Evolutionary conservation across 2,329 filamentous ascomycete species (phyloP).

Genomic region (Teratosphaeria viscida): DNA sequence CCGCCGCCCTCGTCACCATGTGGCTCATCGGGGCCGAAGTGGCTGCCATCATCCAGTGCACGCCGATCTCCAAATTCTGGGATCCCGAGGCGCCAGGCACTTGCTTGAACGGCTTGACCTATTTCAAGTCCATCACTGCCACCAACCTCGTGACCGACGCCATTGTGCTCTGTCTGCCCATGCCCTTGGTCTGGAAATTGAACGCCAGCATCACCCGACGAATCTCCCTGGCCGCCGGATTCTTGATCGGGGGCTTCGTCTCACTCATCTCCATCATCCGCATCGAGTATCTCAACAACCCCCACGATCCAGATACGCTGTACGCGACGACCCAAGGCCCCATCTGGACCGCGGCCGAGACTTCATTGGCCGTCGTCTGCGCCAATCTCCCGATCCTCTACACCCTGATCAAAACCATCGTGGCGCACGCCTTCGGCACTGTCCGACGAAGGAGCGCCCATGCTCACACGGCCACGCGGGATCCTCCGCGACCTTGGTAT

Average conservation of each 20-base stretch:
- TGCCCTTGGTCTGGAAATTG: background rate
- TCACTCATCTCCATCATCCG: background rate
- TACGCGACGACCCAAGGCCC: background rate
- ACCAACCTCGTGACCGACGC: background rate
- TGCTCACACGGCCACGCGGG: background rate
- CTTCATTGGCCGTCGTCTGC: background rate
- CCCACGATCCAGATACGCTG: background rate
- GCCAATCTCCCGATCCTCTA: conserved; percentile 1
- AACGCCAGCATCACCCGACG: background rate
- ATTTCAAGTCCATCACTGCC: background rate
- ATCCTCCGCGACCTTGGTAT: background rate
- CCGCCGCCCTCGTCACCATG: background rate
- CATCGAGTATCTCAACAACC: background rate
- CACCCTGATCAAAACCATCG: background rate
- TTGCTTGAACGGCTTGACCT: background rate
- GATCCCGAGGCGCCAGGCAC: background rate
- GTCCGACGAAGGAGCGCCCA: background rate
- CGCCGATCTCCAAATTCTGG: background rate
- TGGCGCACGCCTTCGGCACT: background rate
- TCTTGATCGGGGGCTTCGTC: background rate
- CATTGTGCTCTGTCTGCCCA: background rate
- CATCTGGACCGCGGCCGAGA: background rate
- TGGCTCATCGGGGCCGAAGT: background rate
- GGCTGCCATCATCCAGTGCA: background rate
- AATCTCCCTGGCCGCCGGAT: background rate